Conservation (phyloP, 2,329 filamentous ascomycete species). For the Fusarium ambrosium region DNA sequence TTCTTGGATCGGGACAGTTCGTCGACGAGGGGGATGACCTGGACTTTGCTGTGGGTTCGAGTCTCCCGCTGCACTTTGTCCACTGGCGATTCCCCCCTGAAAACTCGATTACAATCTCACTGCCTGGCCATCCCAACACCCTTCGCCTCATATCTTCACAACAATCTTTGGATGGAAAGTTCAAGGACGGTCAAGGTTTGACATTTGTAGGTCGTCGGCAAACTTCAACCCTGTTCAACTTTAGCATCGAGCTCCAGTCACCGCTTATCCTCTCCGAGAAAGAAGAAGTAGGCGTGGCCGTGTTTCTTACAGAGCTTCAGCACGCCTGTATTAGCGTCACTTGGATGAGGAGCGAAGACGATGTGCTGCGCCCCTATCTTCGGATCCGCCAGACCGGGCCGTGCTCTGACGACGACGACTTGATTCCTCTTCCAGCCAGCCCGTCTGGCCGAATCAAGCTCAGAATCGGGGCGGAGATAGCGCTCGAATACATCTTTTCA, state of each 20-base stretch:
- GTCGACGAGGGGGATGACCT: neutral
- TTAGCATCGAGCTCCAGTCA: neutral
- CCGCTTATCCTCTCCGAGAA: neutral
- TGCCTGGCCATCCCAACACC: neutral
- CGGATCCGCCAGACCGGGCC: neutral
- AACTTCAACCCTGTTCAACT: neutral
- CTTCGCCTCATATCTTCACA: neutral
- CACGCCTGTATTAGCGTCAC: neutral
- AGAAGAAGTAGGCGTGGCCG: neutral
- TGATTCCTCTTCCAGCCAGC: neutral
- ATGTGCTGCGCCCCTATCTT: neutral
- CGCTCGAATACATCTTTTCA: neutral
- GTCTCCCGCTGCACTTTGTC: neutral
- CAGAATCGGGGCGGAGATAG: neutral
- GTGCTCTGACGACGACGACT: neutral
- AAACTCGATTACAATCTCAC: neutral
- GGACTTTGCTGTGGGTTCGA: neutral
- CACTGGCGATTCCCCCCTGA: neutral
- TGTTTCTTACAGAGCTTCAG: neutral
- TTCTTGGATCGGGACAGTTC: neutral
- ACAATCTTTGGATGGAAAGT: neutral
- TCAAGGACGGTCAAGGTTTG: neutral
- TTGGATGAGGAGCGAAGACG: neutral
- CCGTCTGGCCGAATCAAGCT: neutral
- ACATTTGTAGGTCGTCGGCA: neutral